Base-by-base conservation (phyloP, 2,329 filamentous ascomycete genomes). In the Fusarium verrucosum region DNA sequence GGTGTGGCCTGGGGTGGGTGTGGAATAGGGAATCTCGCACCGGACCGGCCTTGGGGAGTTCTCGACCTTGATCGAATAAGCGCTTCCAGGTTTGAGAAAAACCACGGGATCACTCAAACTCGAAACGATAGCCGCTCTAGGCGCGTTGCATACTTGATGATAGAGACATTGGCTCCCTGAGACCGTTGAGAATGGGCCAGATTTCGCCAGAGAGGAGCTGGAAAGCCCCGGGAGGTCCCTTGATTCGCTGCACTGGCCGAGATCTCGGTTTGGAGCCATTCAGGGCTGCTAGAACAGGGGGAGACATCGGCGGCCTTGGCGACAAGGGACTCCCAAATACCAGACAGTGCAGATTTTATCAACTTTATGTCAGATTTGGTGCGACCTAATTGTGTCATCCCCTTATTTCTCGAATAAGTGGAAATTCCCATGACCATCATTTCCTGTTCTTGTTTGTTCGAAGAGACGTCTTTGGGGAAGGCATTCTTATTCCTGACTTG, bases 21-120 rank as follows among this genome's bases (percentile, higher is more conserved):
- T 68, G 66, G 54, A 69, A 58, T 65, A 45, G 37, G 52, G 66
- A n/a, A 70, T 70, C 56, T 55, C 55, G 55, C 49, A 54, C 68
- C 65, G 57, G 65, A 55, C 68, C 68, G 65, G 66, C 26, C 60
- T 45, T 58, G 49, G 54, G 65, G 54, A 43, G 51, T 36, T 63
- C 46, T 58, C 40, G 42, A 49, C 42, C 51, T 47, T 35, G 30
- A 32, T n/a, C n/a, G 28, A 56, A 55, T 53, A 47, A 30, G 30
- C 55, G 47, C 56, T 64, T 47, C 41, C 26, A 52, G 46, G 36
- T 36, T 52, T 57, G 23, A 43, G n/a, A 36, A 23, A 52, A 47
- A 32, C 37, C 50, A 66, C 56, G 53, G 56, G 50, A 69, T 55
- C 40, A 37, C 37, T 56, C 14, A 58, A 65, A 30, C 38, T 51